A percentile compares a stretch with the other conserved stretches of the same genome.
Evolutionary conservation across 192 early-diverging fungal species (phyloP).

Genomic region (Podila clonocystis): DNA sequence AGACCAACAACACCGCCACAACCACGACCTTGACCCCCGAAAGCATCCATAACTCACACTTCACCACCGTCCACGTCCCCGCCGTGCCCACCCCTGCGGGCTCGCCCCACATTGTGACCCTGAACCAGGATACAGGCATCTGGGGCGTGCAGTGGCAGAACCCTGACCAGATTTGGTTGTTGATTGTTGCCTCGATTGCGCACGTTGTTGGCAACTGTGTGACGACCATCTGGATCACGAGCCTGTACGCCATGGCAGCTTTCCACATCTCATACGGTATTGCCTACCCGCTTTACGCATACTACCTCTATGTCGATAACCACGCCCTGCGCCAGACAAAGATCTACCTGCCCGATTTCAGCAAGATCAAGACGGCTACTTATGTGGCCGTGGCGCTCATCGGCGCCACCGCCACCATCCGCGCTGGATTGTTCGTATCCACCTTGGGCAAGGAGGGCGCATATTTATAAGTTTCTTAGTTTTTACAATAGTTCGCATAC

Average conservation of each 20-base stretch:
- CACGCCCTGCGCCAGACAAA: slow-evolving; percentile 48
- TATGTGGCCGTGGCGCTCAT: slow-evolving; percentile 10
- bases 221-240: slow-evolving; percentile 48
- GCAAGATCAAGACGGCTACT: slow-evolving; percentile 34
- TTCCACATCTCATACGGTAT: slow-evolving; percentile 49
- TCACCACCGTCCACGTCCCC: neutral
- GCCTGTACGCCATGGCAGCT: slow-evolving; percentile 30
- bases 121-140: slow-evolving; percentile 30
- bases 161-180: slow-evolving; percentile 41
- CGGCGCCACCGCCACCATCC: slow-evolving; percentile 32
- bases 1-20: neutral
- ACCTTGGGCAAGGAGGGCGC: slow-evolving; percentile 3
- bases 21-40: slow-evolving; percentile 16
- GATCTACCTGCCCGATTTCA: slow-evolving; percentile 49
- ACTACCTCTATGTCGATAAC: slow-evolving; percentile 54
- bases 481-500: too few species aligned
- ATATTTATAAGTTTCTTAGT: neutral
- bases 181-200: slow-evolving; percentile 38
- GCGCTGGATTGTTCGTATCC: slow-evolving; percentile 41
- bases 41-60: neutral
- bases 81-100: slow-evolving; percentile 3
- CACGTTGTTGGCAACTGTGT: slow-evolving; percentile 57
- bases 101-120: neutral
- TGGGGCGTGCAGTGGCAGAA: slow-evolving; percentile 48
- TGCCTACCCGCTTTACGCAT: slow-evolving; percentile 44